Evolutionary conservation across 345 rosid species (phyloP).

Genomic region (Stellera chamaejasme): DNA sequence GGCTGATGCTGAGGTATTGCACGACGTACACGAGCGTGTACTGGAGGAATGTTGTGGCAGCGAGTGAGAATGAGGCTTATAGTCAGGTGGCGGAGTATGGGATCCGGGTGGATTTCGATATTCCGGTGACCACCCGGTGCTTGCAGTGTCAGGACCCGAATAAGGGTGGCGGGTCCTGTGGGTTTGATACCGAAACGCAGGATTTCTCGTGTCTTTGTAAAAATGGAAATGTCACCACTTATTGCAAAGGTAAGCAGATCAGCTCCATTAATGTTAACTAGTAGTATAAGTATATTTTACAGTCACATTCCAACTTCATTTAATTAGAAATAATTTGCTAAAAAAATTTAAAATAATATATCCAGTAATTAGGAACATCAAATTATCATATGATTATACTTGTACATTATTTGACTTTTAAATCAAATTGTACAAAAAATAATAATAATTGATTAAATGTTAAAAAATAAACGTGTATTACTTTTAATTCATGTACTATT

Average conservation of each 20-base stretch:
- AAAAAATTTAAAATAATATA: not conserved
- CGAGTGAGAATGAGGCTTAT: constrained; percentile 23
- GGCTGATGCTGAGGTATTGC: constrained; percentile 82
- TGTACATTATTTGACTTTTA: too few relatives aligned
- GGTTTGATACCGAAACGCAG: constrained; percentile 50
- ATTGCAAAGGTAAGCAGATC: constrained; percentile 46
- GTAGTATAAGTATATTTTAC: too few relatives aligned
- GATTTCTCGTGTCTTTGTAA: constrained; percentile 60
- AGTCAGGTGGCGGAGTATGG: constrained; percentile 84
- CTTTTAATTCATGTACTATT: too few relatives aligned
- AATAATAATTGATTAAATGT: too few relatives aligned
- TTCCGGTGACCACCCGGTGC: constrained; percentile 68
- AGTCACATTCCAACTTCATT: too few relatives aligned
- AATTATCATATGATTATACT: too few relatives aligned
- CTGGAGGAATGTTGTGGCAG: constrained; percentile 54
- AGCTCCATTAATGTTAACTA: too few relatives aligned
- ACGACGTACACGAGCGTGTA: constrained; percentile 76
- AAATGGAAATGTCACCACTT: constrained; percentile 54
- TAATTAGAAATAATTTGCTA: too few relatives aligned
- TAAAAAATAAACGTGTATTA: too few relatives aligned
- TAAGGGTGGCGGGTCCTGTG: constrained; percentile 75
- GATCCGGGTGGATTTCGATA: constrained; percentile 68
- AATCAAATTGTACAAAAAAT: too few relatives aligned
- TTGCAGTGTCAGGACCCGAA: constrained; percentile 74
- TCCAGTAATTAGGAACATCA: too few relatives aligned